Percentiles rank a stretch among this genome's conserved stretches.
Evolutionary conservation across 2,329 filamentous ascomycete species (phyloP).

Genomic region (Fusarium dlaminii): DNA sequence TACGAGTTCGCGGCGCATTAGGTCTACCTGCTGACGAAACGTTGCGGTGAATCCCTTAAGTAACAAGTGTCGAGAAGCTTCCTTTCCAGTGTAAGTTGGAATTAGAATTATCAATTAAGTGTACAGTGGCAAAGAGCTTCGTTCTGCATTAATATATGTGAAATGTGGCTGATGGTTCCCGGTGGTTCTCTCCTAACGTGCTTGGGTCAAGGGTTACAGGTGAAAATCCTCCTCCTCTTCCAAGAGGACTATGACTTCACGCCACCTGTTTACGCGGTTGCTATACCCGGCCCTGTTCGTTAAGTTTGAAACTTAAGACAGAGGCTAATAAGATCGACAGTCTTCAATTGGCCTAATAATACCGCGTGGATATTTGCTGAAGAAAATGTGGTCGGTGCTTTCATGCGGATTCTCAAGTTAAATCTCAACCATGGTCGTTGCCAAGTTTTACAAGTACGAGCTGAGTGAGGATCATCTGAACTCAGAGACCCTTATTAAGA

Average conservation of each 20-base stretch:
- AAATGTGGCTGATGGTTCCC: slow-evolving; percentile 18
- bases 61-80: not conserved
- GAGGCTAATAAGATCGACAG: slow-evolving; percentile 8
- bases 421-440: not conserved
- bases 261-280: slow-evolving; percentile 21
- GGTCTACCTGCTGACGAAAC: slow-evolving; percentile 13
- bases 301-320: slow-evolving; percentile 22
- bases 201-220: slow-evolving; percentile 18
- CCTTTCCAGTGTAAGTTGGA: not conserved
- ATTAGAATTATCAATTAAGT: not conserved
- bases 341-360: slow-evolving; percentile 8
- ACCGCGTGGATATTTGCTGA: not conserved
- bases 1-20: not conserved
- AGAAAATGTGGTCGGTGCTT: slow-evolving; percentile 15
- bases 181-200: not conserved
- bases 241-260: slow-evolving; percentile 11
- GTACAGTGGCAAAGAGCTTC: not conserved
- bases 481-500: not conserved
- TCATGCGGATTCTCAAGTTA: slow-evolving; percentile 5
- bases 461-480: slow-evolving; percentile 19
- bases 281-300: slow-evolving; percentile 19
- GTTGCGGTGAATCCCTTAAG: slow-evolving; percentile 17
- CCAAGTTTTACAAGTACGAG: not conserved
- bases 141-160: slow-evolving; percentile 25
- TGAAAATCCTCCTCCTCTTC: slow-evolving; percentile 17